phyloP scores from a whole-genome alignment of 192 early-diverging fungal species.

The Linnemannia schmuckeri region DNA sequence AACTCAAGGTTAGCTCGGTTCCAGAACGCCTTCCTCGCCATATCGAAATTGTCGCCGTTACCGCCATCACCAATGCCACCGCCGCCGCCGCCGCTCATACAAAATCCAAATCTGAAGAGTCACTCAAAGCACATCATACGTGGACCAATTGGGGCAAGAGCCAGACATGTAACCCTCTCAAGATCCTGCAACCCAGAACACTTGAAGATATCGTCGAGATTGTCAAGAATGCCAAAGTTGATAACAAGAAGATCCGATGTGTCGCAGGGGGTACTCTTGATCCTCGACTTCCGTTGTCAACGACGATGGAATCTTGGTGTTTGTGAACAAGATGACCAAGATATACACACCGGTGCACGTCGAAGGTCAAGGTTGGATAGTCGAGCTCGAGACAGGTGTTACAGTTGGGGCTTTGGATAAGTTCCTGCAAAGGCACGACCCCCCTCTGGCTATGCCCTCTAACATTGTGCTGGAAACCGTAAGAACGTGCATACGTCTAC shows the following conservation, averaged over 20 bases:
- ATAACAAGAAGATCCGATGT: slow-evolving; percentile 36
- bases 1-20: background rate
- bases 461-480: slow-evolving; percentile 5
- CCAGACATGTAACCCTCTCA: slow-evolving; percentile 15
- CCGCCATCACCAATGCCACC: background rate
- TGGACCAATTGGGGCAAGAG: slow-evolving; percentile 26
- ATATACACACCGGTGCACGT: background rate
- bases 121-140: no score
- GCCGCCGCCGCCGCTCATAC: background rate
- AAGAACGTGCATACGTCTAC: background rate
- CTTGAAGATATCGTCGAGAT: slow-evolving; percentile 19
- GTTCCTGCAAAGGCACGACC: slow-evolving; percentile 19
- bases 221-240: slow-evolving; percentile 14
- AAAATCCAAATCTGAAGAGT: no score
- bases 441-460: slow-evolving; percentile 22
- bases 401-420: slow-evolving; percentile 22
- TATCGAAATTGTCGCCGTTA: no score
- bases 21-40: no score
- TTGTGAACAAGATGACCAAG: slow-evolving; percentile 26
- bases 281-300: slow-evolving; percentile 10
- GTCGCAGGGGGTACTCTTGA: slow-evolving; percentile 29
- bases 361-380: slow-evolving; percentile 20
- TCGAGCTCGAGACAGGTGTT: slow-evolving; percentile 37
- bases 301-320: slow-evolving; percentile 5
- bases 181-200: slow-evolving; percentile 20